Percentiles rank a stretch among this genome's conserved stretches.
phyloP scores from a whole-genome alignment of 148 eudicot species.

The Arbutus unedo region DNA sequence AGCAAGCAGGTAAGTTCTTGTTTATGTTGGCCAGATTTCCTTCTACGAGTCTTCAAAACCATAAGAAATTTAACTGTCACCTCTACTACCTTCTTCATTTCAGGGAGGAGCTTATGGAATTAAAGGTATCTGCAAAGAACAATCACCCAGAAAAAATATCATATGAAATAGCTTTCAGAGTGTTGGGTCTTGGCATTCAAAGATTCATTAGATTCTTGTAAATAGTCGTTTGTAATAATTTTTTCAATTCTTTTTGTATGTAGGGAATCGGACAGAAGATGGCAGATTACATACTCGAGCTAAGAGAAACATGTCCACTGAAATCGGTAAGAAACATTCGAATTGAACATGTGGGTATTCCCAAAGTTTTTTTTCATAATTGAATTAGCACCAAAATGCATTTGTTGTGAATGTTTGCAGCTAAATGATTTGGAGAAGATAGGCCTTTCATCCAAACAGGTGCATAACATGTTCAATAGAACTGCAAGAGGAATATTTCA shows the following conservation, averaged over 20 bases:
- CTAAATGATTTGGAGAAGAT: constrained; percentile 77
- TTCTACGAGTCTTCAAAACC: not conserved
- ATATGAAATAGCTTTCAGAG: too few relatives aligned
- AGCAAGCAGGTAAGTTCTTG: constrained; percentile 62
- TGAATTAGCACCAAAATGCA: not conserved
- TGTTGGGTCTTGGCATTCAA: too few relatives aligned
- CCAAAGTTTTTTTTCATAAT: not conserved
- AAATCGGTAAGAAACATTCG: constrained; percentile 53
- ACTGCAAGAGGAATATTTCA: constrained; percentile 59
- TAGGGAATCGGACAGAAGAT: constrained; percentile 88
- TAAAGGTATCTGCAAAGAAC: constrained; percentile 48
- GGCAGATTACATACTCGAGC: constrained; percentile 76
- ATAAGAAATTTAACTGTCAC: not conserved
- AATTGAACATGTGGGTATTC: not conserved
- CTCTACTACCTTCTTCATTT: constrained; percentile 3
- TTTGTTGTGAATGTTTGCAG: constrained; percentile 35
- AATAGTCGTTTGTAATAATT: not conserved
- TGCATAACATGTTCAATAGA: constrained; percentile 56
- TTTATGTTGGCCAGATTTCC: not conserved
- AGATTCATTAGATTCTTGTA: too few relatives aligned
- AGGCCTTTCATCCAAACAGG: constrained; percentile 89
- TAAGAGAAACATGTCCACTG: constrained; percentile 69
- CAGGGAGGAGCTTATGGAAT: constrained; percentile 79
- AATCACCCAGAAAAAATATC: not conserved
- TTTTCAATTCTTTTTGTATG: not conserved